Conservation (phyloP, 1,284 basidiomycete species). For the Pseudozyma pruni region DNA sequence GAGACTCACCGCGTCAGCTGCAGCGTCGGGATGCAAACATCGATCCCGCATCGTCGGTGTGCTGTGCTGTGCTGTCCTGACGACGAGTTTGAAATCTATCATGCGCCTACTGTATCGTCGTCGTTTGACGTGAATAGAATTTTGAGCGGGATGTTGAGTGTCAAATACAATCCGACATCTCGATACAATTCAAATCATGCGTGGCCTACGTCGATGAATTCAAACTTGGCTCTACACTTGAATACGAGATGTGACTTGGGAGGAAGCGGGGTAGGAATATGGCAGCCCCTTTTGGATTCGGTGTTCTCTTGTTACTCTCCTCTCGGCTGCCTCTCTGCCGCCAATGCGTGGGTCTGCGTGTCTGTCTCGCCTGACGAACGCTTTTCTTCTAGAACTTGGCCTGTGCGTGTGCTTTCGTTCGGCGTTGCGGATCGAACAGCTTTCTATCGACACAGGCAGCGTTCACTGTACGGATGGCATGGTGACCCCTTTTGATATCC, state of each 20-base stretch:
- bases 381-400: slow-evolving; percentile 43
- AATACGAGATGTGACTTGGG: background rate
- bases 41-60: too few relatives aligned
- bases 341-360: too few relatives aligned
- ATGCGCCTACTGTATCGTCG: too few relatives aligned
- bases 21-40: too few relatives aligned
- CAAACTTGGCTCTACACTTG: background rate
- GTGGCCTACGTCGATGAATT: slow-evolving; percentile 9
- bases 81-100: too few relatives aligned
- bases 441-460: too few relatives aligned
- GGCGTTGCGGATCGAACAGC: too few relatives aligned
- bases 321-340: background rate
- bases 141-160: slow-evolving; percentile 15
- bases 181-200: background rate
- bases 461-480: background rate
- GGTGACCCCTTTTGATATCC: background rate
- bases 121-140: slow-evolving; percentile 5
- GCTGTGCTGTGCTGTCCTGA: too few relatives aligned
- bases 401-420: slow-evolving; percentile 11
- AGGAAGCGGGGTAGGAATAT: slow-evolving; percentile 20
- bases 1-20: too few relatives aligned
- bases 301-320: too few relatives aligned
- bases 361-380: too few relatives aligned
- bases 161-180: background rate
- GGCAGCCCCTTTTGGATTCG: background rate